Evolutionary conservation across 805 yeast genomes (phyloP), one percentile per base, ranked within the genome.

Genomic region (Candida golubevii): DNA sequence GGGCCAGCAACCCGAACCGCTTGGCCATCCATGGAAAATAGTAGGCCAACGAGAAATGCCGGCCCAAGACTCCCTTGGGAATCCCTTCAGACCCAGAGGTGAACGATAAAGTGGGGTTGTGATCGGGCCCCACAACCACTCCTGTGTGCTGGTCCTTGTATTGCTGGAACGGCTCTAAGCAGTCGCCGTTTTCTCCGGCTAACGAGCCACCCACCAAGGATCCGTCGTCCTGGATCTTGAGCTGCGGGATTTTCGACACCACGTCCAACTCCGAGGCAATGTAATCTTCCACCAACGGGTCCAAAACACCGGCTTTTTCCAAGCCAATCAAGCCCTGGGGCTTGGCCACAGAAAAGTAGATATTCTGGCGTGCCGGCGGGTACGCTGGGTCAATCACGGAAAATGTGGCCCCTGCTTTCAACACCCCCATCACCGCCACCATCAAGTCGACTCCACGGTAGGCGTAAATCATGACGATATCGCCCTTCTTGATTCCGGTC

Each of bases 1-100:
- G 76, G 43, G 78, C 84, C 35, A 85, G 76, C 33, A 93, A 76
- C 30, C 82, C 80, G 59, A 93, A 93, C 36, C 83, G 78, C 64
- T 87, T 67, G 14, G 97, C 75, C 99, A 93, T 93, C 99, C 99
- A 93, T 32, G 96, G 96, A 78, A 93, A 93, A 69, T 93, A 93
- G 71, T 93, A 93, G 2, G 99, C 96, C 49, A 93, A 72, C 0
- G 98, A 91, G 67, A 82, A 95, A 61, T 93, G 99, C 69, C 99
- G 86, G 41, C 99, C 99, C 48, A 89, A 76, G 23, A 93, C 99
- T 72, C 99, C 99, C 69, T 93, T 93, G 55, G 99, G 99, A 51
- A 91, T 74, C 65, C 99, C 99, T 66, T 93, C 99, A 7, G 96
- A 87, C 29, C 99, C 99, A 15, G 96, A 87, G 6, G 99, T 93